These are phyloP conservation scores for Picea glauca DNA, from an alignment of 75 land plant genomes.

Conservation along the genomic window DNA sequence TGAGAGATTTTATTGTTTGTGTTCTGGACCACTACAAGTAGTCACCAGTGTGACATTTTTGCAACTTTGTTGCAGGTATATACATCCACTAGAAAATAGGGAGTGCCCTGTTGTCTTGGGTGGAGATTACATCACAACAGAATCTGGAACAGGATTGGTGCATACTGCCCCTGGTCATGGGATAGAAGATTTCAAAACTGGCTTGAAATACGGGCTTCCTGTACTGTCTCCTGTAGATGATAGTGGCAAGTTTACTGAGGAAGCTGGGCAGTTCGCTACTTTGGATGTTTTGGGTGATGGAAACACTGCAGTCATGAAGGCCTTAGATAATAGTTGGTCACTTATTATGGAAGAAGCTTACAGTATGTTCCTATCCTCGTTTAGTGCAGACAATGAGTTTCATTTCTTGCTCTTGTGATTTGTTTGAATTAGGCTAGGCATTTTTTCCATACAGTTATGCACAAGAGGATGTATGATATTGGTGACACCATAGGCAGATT, in stretches of 20 bases:
- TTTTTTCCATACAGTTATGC: background rate
- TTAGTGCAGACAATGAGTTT: background rate
- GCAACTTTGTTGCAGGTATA: slow-evolving; percentile 46
- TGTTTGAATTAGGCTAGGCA: background rate
- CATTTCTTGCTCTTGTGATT: background rate
- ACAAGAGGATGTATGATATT: no score
- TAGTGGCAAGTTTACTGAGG: slow-evolving; percentile 91
- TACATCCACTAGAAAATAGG: slow-evolving; percentile 71
- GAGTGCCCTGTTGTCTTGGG: slow-evolving; percentile 94
- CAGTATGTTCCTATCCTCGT: slow-evolving; percentile 35
- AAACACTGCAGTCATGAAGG: slow-evolving; percentile 72
- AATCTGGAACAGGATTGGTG: slow-evolving; percentile 97
- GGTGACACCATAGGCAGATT: no score
- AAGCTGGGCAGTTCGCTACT: slow-evolving; percentile 85
- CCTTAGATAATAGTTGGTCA: slow-evolving; percentile 60
- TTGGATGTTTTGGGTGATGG: slow-evolving; percentile 92
- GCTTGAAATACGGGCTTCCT: slow-evolving; percentile 85
- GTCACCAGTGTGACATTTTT: no score
- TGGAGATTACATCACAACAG: slow-evolving; percentile 96
- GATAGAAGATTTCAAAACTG: slow-evolving; percentile 90
- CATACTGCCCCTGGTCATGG: slow-evolving; percentile 99
- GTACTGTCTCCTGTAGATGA: slow-evolving; percentile 94
- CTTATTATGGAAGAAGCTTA: slow-evolving; percentile 90
- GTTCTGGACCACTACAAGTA: background rate
- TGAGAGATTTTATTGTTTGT: background rate